Conservation (phyloP, 192 early-diverging fungal genomes). For the Spinellus fusiger region DNA sequence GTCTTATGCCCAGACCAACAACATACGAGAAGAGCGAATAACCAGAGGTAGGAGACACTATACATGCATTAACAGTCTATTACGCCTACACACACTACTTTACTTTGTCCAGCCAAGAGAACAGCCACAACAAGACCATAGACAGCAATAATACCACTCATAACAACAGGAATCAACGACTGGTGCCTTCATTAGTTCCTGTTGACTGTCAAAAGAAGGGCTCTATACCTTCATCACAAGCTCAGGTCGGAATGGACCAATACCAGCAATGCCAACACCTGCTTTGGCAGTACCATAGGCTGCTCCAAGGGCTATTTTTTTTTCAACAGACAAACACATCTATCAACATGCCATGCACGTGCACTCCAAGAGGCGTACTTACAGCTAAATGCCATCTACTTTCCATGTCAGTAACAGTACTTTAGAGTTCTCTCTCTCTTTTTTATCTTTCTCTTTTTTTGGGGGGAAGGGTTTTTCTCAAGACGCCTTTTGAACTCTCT, state of each 20-base stretch:
- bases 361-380: constrained; percentile 4
- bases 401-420: neutral
- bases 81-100: constrained; percentile 19
- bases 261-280: constrained; percentile 82
- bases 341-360: neutral
- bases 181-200: constrained; percentile 1
- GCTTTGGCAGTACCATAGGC: constrained; percentile 92
- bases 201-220: constrained; percentile 1
- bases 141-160: constrained; percentile 99
- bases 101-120: constrained; percentile 74
- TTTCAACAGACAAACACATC: neutral
- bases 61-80: constrained; percentile 22
- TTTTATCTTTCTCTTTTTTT: no score
- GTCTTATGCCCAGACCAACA: no score
- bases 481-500: no score
- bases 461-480: no score
- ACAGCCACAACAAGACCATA: constrained; percentile 98
- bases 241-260: constrained; percentile 84
- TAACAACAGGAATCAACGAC: constrained; percentile 88
- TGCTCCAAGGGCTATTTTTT: constrained; percentile 71
- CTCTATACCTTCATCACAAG: constrained; percentile 65
- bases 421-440: no score
- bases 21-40: constrained; percentile 52
- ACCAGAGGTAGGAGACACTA: constrained; percentile 16
- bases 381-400: constrained; percentile 28